Evolutionary conservation across 2,329 filamentous ascomycete genomes (phyloP).

Genomic region (Pseudocercospora macadamiae): DNA sequence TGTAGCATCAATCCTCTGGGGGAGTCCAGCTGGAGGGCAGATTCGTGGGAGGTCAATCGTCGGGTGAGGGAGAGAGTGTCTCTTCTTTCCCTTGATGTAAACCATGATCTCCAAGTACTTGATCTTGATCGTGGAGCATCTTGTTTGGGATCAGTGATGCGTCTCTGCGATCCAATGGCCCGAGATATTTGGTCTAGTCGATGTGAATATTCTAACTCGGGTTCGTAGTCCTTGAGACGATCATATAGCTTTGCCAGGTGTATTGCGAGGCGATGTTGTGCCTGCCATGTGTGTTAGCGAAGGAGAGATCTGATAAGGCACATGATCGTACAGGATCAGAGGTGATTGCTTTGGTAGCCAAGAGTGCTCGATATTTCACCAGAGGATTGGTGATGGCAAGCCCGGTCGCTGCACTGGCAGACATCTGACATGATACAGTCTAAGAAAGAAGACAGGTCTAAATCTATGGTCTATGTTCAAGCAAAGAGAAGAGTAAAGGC

Average conservation of each 20-base stretch:
- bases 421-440: constrained; percentile 24
- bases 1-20: constrained; percentile 76
- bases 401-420: constrained; percentile 35
- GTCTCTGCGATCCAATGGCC: constrained; percentile 41
- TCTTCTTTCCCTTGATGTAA: constrained; percentile 57
- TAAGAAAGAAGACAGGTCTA: not conserved
- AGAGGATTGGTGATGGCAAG: constrained; percentile 67
- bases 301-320: constrained; percentile 44
- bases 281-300: constrained; percentile 12
- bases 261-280: constrained; percentile 55
- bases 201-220: constrained; percentile 68
- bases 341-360: constrained; percentile 67
- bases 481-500: not conserved
- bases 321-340: constrained; percentile 59
- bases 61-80: constrained; percentile 65
- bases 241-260: constrained; percentile 78
- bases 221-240: constrained; percentile 76
- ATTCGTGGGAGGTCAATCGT: constrained; percentile 70
- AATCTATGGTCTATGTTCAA: not conserved
- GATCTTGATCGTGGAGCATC: constrained; percentile 21
- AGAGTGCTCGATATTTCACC: constrained; percentile 72
- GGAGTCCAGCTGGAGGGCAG: constrained; percentile 70
- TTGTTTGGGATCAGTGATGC: constrained; percentile 11
- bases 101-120: constrained; percentile 53
- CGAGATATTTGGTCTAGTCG: constrained; percentile 64